Evolutionary conservation across 257 asterid genomes (phyloP), one percentile per base, ranked within the genome.

Genomic region (Lithospermum erythrorhizon): DNA sequence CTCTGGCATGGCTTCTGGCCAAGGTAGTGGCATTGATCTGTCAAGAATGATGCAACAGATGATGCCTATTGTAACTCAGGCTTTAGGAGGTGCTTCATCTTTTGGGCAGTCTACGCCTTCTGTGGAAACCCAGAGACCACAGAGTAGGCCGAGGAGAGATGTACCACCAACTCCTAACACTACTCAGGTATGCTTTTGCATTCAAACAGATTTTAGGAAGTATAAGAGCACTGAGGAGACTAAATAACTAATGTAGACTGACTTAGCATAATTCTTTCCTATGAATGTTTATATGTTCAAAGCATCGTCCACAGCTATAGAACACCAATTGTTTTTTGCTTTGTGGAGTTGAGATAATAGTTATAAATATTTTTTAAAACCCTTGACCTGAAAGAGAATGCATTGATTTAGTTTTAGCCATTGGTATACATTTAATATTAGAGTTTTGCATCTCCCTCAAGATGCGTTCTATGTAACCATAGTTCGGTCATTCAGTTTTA

Each of bases 11-110:
- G 83, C 73, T 62, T 68, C 85, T 48, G 87, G 81, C 45, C 79
- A 69, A 61, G 95, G 87, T 20, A 94, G 86, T 21, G 95, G 96
- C 55, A 30, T 93, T 70, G 95, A 93, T 79, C 66, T 93, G 58
- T 84, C 96, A 18, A 82, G 89, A 60, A 93, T 93, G 91, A 68
- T 93, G 80, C 99, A 89, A 62, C 97, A 93, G 70, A 89, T 89
- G 97, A 84, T 93, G 96, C 99, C 99, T 27, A 76, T 93, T 65
- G 97, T 93, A 57, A 82, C 96, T 48, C 90, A 83, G 71, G 96
- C 96, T 21, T 78, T 93, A 47, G 87, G 97, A 48, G 91, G 95
- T 21, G 52, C 62, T 35, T 72, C 96, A 8, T 54, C 94, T 51
- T 32, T 58, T 53, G 59, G 87, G 76, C 81, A 68, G 30, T 58